A percentile compares a stretch with the other conserved stretches of the same genome.
These are phyloP conservation scores for Alliaria petiolata DNA, from an alignment of 345 rosid genomes.

Conservation along the genomic window DNA sequence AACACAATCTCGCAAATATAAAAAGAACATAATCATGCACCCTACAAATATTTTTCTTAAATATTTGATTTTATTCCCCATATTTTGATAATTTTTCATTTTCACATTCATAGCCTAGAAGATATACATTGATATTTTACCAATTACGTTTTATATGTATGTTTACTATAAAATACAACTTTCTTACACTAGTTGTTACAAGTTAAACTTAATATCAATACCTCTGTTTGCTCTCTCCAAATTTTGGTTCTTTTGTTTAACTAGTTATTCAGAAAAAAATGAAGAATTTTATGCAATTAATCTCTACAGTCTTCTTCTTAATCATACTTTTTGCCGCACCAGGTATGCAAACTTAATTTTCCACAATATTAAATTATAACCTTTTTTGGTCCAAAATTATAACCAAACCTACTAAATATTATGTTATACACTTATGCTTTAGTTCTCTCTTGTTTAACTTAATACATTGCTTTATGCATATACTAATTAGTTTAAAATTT, in stretches of 20 bases:
- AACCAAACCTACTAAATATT: neutral
- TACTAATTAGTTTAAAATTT: neutral
- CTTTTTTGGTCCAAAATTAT: too few species aligned
- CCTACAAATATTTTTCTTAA: neutral
- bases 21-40: too few species aligned
- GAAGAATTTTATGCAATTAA: neutral
- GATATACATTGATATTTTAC: too few species aligned
- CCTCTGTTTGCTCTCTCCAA: neutral
- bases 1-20: too few species aligned
- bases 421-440: neutral
- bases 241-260: neutral
- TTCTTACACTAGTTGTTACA: neutral
- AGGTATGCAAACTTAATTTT: neutral
- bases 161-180: neutral
- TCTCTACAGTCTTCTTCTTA: neutral
- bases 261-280: neutral
- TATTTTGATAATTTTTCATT: too few species aligned
- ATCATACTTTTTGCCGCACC: too few species aligned
- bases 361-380: neutral
- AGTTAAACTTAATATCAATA: neutral
- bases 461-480: too few species aligned
- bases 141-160: too few species aligned
- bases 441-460: neutral
- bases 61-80: neutral
- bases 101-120: too few species aligned